Evolutionary conservation across 2,329 filamentous ascomycete species (phyloP).

Genomic region (Tolypocladium guangdongense): DNA sequence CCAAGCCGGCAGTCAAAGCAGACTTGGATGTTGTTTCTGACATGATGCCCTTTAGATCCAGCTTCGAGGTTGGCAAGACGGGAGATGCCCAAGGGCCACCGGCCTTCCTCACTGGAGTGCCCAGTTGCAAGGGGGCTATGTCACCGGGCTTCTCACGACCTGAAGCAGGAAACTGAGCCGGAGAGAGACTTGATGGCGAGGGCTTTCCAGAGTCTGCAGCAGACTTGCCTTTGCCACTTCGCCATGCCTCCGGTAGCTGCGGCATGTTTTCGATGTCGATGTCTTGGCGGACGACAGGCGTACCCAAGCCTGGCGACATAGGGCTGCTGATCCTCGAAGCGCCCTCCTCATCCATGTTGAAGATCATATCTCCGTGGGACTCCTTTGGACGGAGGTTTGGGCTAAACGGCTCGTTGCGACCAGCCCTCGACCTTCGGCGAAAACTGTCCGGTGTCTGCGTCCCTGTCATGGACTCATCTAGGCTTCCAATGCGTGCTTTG

Average conservation of each 20-base stretch:
- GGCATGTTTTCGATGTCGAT: conserved; percentile 17
- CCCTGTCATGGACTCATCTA: conserved; percentile 46
- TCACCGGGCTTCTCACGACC: not conserved
- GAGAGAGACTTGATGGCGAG: not conserved
- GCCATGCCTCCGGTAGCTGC: conserved; percentile 19
- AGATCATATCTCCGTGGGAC: conserved; percentile 71
- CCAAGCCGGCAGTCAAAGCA: conserved; percentile 42
- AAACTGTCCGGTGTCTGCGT: conserved; percentile 32
- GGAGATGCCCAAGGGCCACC: conserved; percentile 39
- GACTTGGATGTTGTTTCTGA: conserved; percentile 41
- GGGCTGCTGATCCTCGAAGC: conserved; percentile 18
- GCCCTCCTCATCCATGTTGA: conserved; percentile 83
- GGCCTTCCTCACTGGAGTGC: conserved; percentile 5
- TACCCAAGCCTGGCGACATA: conserved; percentile 9
- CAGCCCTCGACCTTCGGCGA: conserved; percentile 34
- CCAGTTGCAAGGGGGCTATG: not conserved
- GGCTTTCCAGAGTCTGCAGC: not conserved
- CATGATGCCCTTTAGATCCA: conserved; percentile 72
- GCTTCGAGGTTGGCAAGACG: conserved; percentile 46
- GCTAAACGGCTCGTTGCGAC: conserved; percentile 47
- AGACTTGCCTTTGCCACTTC: conserved; percentile 6
- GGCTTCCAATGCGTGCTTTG: conserved; percentile 47
- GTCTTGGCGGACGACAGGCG: conserved; percentile 9
- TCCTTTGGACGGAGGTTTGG: conserved; percentile 58
- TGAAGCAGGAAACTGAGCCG: not conserved